Base-by-base conservation (phyloP, 1,284 basidiomycete genomes). In the Marasmius tenuissimus region DNA sequence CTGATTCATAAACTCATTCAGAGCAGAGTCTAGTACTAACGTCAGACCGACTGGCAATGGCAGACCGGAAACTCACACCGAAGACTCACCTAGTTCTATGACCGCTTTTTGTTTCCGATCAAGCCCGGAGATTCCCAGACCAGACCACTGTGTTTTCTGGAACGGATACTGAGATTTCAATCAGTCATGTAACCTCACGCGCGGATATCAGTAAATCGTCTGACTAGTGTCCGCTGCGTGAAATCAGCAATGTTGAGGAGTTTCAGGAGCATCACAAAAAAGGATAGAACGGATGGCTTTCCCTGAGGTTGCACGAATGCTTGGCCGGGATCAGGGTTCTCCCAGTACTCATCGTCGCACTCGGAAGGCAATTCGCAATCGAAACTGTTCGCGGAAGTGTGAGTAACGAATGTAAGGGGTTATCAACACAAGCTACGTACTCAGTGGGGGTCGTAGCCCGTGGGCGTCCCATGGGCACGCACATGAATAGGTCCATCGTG, bases 391-490 rank as follows among this genome's bases (percentile, higher is more conserved):
- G 3, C 11, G n/a, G n/a, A 42, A 42, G 6, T 12, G 40, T 12
- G 11, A n/a, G n/a, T 12, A 6, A 12, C 11, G 40, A n/a, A 42
- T 42, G 11, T 42, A 12, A 74, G 81, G 47, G 59, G 4, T 27
- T 16, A 7, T 33, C n/a, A 3, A n/a, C 7, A 27, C 27, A 4
- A 4, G 27, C 27, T 27, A 27, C 27, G 4, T 27, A 85, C 85
- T 91, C 89, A 66, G 88, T 86, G 63, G 90, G 87, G 59, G 88
- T 85, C 22, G 90, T 81, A 5, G 85, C 84, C 63, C 86, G 83
- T 0, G 88, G 87, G 20, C 89, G 77, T 6, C 89, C 90, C 37
- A 91, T 77, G 4, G 79, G 80, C 3, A 84, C 79, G 63, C 86
- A 86, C 62, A 81, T 79, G 16, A 50, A 4, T 22, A 16, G 59